These are phyloP conservation scores for Dichomitus squalens DNA, from an alignment of 1,284 basidiomycete genomes.

Conservation along the genomic window DNA sequence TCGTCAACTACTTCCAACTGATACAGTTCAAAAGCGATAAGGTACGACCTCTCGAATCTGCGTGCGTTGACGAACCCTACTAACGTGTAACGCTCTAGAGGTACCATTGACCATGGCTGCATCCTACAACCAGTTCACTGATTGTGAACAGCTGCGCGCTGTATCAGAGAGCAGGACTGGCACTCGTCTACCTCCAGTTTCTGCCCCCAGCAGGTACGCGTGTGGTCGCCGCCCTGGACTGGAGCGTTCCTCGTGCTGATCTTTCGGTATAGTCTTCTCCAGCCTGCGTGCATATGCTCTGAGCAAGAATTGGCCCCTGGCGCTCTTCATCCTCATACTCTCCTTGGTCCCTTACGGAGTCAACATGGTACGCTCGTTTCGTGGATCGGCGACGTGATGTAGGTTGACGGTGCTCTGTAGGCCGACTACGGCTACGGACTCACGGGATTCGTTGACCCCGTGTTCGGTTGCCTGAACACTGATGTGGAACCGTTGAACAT, in stretches of 20 bases:
- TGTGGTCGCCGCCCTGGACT: no score
- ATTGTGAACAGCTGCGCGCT: background rate
- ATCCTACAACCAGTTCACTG: background rate
- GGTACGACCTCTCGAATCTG: background rate
- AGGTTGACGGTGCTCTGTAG: background rate
- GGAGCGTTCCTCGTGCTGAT: background rate
- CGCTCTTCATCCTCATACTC: background rate
- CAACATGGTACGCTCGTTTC: background rate
- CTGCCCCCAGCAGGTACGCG: background rate
- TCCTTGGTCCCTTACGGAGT: background rate
- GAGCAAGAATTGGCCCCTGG: background rate
- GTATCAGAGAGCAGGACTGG: background rate
- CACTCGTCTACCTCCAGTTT: background rate
- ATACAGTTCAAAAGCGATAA: background rate
- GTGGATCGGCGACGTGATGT: no score
- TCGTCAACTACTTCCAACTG: background rate
- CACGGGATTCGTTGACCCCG: background rate
- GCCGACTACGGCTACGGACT: background rate
- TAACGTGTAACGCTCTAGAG: background rate
- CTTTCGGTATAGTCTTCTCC: background rate
- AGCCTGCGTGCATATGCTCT: background rate
- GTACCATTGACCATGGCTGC: background rate
- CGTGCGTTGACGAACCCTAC: background rate
- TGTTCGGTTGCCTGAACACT: background rate
- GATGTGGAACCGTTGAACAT: background rate